Evolutionary conservation across 1,139 yeast species (phyloP).

Genomic region (Spathaspora jeffriesii): DNA sequence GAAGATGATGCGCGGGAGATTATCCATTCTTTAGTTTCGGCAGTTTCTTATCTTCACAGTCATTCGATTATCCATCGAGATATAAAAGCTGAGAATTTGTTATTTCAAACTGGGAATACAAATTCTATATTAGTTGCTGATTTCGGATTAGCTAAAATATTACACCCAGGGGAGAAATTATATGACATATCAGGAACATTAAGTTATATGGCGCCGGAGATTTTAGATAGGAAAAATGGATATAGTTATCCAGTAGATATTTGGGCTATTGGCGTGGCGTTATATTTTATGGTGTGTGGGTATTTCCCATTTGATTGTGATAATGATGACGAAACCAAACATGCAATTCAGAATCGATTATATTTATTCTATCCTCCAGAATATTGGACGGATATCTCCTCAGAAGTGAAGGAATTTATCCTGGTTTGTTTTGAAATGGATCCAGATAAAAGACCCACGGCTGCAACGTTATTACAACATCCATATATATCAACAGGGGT

Average conservation of each 20-base stretch:
- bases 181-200: conserved; percentile 59
- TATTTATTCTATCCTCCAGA: conserved; percentile 61
- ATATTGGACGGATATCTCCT: conserved; percentile 58
- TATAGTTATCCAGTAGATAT: conserved; percentile 66
- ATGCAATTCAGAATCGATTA: conserved; percentile 59
- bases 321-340: conserved; percentile 65
- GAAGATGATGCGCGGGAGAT: conserved; percentile 52
- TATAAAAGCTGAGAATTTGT: conserved; percentile 41
- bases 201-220: conserved; percentile 78
- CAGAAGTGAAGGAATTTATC: conserved; percentile 60
- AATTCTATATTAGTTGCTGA: conserved; percentile 63
- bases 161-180: conserved; percentile 25
- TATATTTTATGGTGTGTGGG: conserved; percentile 73
- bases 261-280: conserved; percentile 78
- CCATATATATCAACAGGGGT: conserved; percentile 29
- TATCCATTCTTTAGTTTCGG: conserved; percentile 25
- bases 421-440: conserved; percentile 53
- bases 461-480: conserved; percentile 48
- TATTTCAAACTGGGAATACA: conserved; percentile 22
- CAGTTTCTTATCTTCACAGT: conserved; percentile 31
- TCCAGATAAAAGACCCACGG: conserved; percentile 46
- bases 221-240: conserved; percentile 47
- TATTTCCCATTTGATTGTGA: conserved; percentile 83
- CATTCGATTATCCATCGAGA: conserved; percentile 43
- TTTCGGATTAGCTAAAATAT: conserved; percentile 59